Evolutionary conservation across 129 eudicot species (phyloP), one percentile per base, ranked within the genome.

Genomic region (Ambrosia trifida): DNA sequence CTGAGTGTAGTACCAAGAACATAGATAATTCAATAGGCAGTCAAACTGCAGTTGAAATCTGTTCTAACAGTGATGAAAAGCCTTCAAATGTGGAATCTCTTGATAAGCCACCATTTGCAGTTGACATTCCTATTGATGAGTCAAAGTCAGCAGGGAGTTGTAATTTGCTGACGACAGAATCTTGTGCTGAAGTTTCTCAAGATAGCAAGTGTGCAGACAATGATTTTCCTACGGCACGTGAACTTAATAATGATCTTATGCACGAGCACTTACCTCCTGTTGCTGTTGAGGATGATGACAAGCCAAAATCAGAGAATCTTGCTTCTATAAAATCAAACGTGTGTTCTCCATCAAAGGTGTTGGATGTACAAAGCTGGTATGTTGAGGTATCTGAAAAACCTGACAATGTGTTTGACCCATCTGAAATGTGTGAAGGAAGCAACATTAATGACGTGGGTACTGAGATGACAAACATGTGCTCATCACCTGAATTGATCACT

Each of bases 401-500:
- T 19, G 63, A 57, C 46, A 11, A 14, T 78, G 66, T 54, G 28
- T 57, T 11, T 72, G 82, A 75, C 53, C 53, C 56, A 43, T 20
- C 61, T 67, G 83, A 66, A 35, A 64, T 18, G 69, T 64, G 58
- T 47, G 79, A 75, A 79, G 81, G 43, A 49, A 78, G 59, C 16
- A 63, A 47, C 45, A 51, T 31, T 45, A 57, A 33, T 49, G 28
- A 64, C 58, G 74, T 56, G 31, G 82, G 64, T 64, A 66, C 2
- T 49, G 44, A 32, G 68, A 59, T 46, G 65, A 36, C 24, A 18
- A 64, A 69, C 31, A 32, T 78, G 58, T 74, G 63, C 59, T n/a
- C 76, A 70, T 52, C 68, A 64, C 84, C 79, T 67, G 83, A 79
- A 77, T 3, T 35, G 47, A 52, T 33, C 64, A 56, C 38, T 57